Percentiles rank a stretch among this genome's conserved stretches.
These are phyloP conservation scores for Tritrichomonas foetus DNA, from an alignment of 208 protist species.

Conservation along the genomic window DNA sequence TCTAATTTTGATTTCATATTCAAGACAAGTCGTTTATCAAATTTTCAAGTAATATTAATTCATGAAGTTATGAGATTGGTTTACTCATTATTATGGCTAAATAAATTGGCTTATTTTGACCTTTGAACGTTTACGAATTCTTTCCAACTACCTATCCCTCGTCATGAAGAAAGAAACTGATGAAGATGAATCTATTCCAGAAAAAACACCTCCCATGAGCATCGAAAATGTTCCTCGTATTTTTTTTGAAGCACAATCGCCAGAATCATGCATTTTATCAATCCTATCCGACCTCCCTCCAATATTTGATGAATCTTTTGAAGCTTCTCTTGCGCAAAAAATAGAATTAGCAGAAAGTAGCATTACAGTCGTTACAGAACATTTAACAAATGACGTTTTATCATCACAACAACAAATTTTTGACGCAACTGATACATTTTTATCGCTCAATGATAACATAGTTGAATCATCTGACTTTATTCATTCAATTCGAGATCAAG, in stretches of 20 bases:
- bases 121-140: too few relatives aligned
- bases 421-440: neutral
- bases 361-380: neutral
- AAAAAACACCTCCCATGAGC: neutral
- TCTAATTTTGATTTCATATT: too few relatives aligned
- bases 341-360: constrained; percentile 9
- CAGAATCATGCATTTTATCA: neutral
- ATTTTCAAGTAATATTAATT: neutral
- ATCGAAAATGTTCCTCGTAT: neutral
- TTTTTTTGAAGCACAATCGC: neutral
- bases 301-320: constrained; percentile 6
- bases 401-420: constrained; percentile 10
- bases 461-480: neutral
- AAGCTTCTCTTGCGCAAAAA: neutral
- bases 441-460: neutral
- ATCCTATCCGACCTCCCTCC: neutral
- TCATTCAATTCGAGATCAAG: neutral
- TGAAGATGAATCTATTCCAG: neutral
- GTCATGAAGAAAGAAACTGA: neutral
- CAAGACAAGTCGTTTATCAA: too few relatives aligned
- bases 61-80: neutral
- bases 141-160: too few relatives aligned
- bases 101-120: too few relatives aligned
- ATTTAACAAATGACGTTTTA: neutral
- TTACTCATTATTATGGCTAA: neutral